These are phyloP conservation scores for Ophiorrhiza pumila DNA, from an alignment of 257 asterid genomes.

Conservation along the genomic window DNA sequence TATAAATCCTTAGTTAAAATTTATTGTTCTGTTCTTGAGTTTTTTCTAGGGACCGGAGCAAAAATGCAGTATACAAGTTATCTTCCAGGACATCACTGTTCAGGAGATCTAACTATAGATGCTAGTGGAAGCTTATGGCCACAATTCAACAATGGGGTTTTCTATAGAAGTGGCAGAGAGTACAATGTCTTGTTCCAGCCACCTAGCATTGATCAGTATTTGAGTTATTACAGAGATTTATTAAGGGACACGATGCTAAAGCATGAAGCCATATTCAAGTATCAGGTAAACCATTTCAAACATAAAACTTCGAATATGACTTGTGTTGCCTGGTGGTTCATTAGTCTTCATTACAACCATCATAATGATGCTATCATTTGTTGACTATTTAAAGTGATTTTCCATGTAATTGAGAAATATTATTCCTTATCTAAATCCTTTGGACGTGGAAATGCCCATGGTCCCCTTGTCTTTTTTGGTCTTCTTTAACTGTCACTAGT, in stretches of 20 bases:
- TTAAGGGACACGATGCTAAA: conserved; percentile 55
- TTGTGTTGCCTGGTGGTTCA: background rate
- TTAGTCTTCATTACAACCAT: background rate
- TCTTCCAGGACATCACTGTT: conserved; percentile 34
- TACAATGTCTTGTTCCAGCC: conserved; percentile 27
- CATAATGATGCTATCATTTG: background rate
- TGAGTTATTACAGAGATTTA: conserved; percentile 40
- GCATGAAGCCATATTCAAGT: conserved; percentile 69
- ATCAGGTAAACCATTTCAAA: conserved; percentile 48
- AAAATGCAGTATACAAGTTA: conserved; percentile 53
- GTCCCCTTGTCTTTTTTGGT: background rate
- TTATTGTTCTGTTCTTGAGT: background rate
- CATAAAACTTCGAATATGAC: background rate
- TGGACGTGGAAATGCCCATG: background rate
- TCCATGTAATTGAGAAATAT: background rate
- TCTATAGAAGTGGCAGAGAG: conserved; percentile 35
- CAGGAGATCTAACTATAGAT: conserved; percentile 35
- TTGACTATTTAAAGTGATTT: background rate
- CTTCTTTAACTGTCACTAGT: background rate
- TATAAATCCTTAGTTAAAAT: background rate
- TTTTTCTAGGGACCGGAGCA: conserved; percentile 28
- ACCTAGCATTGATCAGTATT: conserved; percentile 21
- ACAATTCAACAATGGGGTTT: conserved; percentile 23
- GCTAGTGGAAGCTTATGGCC: conserved; percentile 41
- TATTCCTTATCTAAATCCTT: background rate